Base-by-base conservation (phyloP, 371 early-diverging fungal genomes). In the Mucor velutinosus region DNA sequence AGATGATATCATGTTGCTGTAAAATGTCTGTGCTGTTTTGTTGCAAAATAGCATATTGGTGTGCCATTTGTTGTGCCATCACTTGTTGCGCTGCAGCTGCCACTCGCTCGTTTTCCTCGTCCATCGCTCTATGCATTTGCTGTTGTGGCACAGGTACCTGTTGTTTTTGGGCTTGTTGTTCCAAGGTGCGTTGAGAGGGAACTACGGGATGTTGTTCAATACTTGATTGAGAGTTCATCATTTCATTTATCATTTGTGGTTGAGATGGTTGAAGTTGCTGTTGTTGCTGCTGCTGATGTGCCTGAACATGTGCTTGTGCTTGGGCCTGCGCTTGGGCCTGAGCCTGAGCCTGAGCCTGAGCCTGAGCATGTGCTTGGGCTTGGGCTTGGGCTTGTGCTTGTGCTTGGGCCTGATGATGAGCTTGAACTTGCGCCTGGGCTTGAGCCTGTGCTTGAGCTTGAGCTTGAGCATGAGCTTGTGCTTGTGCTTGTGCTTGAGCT, bases 61-160 rank as follows among this genome's bases (percentile, higher is more conserved):
- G 74, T 12, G 74, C 66, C 64, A 73, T 73, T 39, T 70, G 70
- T 45, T 73, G 74, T 0, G 70, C 74, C 74, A 73, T 73, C 0
- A 70, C 70, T 21, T 73, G 70, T 15, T 73, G 70, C 29, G 70
- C 70, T 21, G 67, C 70, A 32, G 67, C 70, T 10, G 67, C 70
- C 4, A 67, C 65, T 21, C 64, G 35, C 33, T 70, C 67, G 14
- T 70, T 39, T 39, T 69, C 67, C 43, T 73, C 70, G 35, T 65
- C 62, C 57, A 64, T 35, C 1, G 39, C 32, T 37, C 53, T 19
- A 32, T 62, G 62, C 21, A 15, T n/a, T 32, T 55, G 67, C 47
- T 53, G 35, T 27, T 53, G 35, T 25, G 35, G 57, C 32, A 51
- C 25, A 25, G 51, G 25, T 4, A 23, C 8, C 2, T 47, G 47